Conservation (phyloP, 1,139 yeast species). For the Suhomyces wounanorum region DNA sequence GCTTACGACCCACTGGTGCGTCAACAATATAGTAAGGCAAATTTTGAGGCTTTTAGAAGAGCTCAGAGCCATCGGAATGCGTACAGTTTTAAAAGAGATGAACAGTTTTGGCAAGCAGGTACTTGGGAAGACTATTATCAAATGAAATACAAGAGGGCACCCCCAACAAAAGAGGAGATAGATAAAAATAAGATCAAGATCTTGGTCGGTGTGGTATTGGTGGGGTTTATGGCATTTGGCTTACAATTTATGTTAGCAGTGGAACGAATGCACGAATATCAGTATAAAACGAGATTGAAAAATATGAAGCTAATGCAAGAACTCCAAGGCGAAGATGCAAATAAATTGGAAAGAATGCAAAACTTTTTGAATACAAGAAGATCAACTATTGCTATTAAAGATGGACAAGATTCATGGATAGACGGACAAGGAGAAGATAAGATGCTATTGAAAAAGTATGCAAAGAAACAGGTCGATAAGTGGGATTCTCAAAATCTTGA, state of each 20-base stretch:
- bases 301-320: constrained; percentile 52
- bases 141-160: constrained; percentile 40
- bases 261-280: constrained; percentile 35
- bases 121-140: constrained; percentile 70
- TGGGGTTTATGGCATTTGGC: constrained; percentile 41
- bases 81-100: constrained; percentile 39
- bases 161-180: constrained; percentile 46
- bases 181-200: constrained; percentile 50
- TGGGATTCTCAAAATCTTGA: constrained; percentile 14
- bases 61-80: constrained; percentile 42
- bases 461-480: constrained; percentile 28
- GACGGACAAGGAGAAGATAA: constrained; percentile 24
- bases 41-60: constrained; percentile 33
- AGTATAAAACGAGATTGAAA: constrained; percentile 30
- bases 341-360: constrained; percentile 47
- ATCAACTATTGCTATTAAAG: constrained; percentile 27
- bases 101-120: constrained; percentile 64
- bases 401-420: constrained; percentile 16
- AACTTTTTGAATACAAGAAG: constrained; percentile 65
- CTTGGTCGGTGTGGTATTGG: constrained; percentile 42
- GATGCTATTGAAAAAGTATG: constrained; percentile 35
- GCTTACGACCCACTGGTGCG: constrained; percentile 10
- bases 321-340: constrained; percentile 46
- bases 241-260: constrained; percentile 50
- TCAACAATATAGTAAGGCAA: constrained; percentile 15